Base-by-base conservation (phyloP, 2,329 filamentous ascomycete species). In the Ophiostoma ulmi region DNA sequence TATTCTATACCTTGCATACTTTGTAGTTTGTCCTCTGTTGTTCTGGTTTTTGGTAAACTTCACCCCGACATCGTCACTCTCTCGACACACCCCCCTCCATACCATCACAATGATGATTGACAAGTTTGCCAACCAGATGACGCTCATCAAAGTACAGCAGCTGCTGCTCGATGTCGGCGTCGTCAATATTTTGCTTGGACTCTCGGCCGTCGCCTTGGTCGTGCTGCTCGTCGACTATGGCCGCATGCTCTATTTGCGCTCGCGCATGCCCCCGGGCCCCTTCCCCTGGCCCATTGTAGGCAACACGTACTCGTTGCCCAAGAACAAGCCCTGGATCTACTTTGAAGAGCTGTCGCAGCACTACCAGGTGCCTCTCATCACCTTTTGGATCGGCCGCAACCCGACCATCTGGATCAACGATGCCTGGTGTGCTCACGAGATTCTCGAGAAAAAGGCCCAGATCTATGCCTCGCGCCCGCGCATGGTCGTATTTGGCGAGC, bases 321-420 rank as follows among this genome's bases (percentile, higher is more conserved):
- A 83, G 35, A 80, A 79, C 70, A 86, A 87, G 74, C 85, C 86
- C 2, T 88, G 86, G 86, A 80, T 87, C 35, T 85, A 84, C 76
- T 86, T 87, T 73, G 84, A 87, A 70, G 75, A 83, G 73, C 77
- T 87, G 0, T 84, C 85, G 3, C 83, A 84, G 73, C 75, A 78
- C 66, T 83, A 85, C 74, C 77, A 83, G 5, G 79, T 81, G 0
- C 82, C 84, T 0, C 74, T 87, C 7, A 83, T 87, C 67, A 87
- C 85, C 0, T 83, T 85, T 74, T 87, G 85, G 85, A 84, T 86
- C 66, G 83, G 83, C n/a, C 77, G 81, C 36, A 82, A 81, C 70
- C 80, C 81, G 3, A 83, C 81, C 0, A 78, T 83, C 17, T 83
- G 81, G 77, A 80, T 87, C 71, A 83, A 83, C 70, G 82, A 84